Base-by-base conservation (phyloP, 2,329 filamentous ascomycete species). In the Pseudopithomyces maydicus region DNA sequence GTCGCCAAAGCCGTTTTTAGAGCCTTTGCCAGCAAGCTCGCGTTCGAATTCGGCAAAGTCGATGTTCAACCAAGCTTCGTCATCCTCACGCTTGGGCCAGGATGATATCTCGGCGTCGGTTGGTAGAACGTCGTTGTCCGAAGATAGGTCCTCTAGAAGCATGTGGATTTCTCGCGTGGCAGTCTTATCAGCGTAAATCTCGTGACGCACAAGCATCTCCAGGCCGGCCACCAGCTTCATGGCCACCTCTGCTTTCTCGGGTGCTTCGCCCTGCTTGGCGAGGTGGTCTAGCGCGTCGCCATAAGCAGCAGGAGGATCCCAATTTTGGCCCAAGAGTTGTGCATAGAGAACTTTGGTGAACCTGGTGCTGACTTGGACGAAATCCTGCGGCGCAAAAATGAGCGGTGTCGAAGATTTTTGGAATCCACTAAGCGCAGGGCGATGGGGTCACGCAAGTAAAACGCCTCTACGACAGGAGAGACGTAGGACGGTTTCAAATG, bases 271-370 rank as follows among this genome's bases (percentile, higher is more conserved):
- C 75, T 80, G 53, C 29, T 66, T 54, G 6, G 61, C 23, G 3
- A 74, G 61, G 5, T 61, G 47, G 11, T 67, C 65, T 5, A 83
- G 64, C 8, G 79, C 79, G 2, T 72, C 75, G 4, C 77, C 74
- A 80, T 84, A 88, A 3, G 81, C 79, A 2, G 87, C 87, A 0
- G 90, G 82, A 0, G 86, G 80, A 48, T 79, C 79, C 66, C 97
- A 97, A 22, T 89, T 85, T 72, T 99, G 95, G 15, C 91, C 92
- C 58, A 89, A 90, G 7, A 99, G 78, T 72, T 99, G 95, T 5
- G 96, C 95, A 72, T 91, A 99, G 2, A 96, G 86, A 0, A 96
- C 88, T 72, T 88, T 92, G 3, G 92, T 97, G 73, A 98, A 97
- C 43, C 85, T 88, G 29, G 91, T 85, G 66, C 90, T 93, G 26